Evolutionary conservation across 192 early-diverging fungal species (phyloP), one percentile per base, ranked within the genome.

Genomic region (Rhizoclosmatium globosum): DNA sequence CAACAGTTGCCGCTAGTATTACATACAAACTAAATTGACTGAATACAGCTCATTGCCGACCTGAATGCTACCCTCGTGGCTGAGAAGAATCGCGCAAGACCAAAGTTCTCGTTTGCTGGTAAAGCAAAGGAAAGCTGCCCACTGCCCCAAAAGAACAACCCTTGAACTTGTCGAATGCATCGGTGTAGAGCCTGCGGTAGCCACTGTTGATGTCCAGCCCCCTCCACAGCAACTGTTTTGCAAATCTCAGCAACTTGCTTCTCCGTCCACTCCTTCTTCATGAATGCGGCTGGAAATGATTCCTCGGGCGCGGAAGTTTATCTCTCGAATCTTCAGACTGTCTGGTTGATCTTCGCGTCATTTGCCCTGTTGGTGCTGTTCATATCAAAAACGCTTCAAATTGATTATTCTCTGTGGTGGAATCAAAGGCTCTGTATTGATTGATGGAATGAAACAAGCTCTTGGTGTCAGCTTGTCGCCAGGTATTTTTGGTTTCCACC

Each of bases 321-420:
- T 17, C 57, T 94, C 47, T 79, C 83, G 1, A 85, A 91, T 77
- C 64, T 95, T 71, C 79, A 9, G 64, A 85, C 47, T 93, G 93
- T 76, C 80, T 95, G 2, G 77, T 97, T 3, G 89, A 91, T 59
- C 80, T 96, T 47, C 85, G 90, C 2, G 82, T 82, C 6, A 69
- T 82, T 3, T 77, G 79, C 65, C 75, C 82, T 4, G 47, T 95
- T 15, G 89, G 91, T 3, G 94, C 95, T 1, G 79, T 97, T 42
- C 93, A 97, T 79, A 91, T 93, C 79, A 90, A 91, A 71, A 85
- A 92, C 62, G 65, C 96, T n/a, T 72, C 85, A 15, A 80, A 86
- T 60, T 92, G 91, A 47, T 97, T 6, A 81, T 97, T 31, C 81
- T 95, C 4, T 83, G 89, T 61, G 89, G 89, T 1, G 85, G 89